Conservation (phyloP, 2,329 filamentous ascomycete genomes). For the Eutypa lata region DNA sequence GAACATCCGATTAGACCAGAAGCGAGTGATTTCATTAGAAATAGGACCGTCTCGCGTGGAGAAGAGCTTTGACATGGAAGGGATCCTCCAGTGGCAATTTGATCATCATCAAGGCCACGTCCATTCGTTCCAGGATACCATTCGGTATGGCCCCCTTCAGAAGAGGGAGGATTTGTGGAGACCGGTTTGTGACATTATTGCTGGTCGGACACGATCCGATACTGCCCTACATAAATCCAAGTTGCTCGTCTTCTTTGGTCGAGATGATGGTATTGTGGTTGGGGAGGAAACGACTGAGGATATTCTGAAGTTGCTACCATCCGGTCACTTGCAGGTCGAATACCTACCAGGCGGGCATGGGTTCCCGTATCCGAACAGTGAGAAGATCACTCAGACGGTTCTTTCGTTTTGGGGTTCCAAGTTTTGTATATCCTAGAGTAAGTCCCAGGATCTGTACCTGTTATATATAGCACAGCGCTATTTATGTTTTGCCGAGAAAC, state of each 20-base stretch:
- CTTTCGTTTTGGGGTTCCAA: constrained; percentile 15
- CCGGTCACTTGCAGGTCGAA: constrained; percentile 15
- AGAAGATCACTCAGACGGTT: constrained; percentile 15
- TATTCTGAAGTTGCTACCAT: constrained; percentile 19
- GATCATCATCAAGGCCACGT: constrained; percentile 19
- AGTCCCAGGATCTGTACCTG: too few relatives aligned
- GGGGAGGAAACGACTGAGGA: constrained; percentile 18
- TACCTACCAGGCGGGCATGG: constrained; percentile 21
- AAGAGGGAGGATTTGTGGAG: constrained; percentile 14
- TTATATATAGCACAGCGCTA: too few relatives aligned
- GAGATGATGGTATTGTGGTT: constrained; percentile 15
- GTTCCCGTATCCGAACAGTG: constrained; percentile 21
- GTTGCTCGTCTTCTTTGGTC: constrained; percentile 20
- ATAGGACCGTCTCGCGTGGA: constrained; percentile 12
- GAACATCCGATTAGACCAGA: constrained; percentile 8
- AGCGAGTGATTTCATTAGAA: constrained; percentile 1
- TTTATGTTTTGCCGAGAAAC: too few relatives aligned
- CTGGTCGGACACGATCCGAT: constrained; percentile 14
- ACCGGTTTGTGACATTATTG: constrained; percentile 18
- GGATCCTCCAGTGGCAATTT: constrained; percentile 20
- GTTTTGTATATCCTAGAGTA: too few relatives aligned
- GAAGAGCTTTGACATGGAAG: constrained; percentile 16
- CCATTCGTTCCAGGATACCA: constrained; percentile 20
- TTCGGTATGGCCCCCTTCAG: constrained; percentile 14
- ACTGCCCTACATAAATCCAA: constrained; percentile 15